phyloP scores from a whole-genome alignment of 2,329 filamentous ascomycete species.

The Penicillium sp. region DNA sequence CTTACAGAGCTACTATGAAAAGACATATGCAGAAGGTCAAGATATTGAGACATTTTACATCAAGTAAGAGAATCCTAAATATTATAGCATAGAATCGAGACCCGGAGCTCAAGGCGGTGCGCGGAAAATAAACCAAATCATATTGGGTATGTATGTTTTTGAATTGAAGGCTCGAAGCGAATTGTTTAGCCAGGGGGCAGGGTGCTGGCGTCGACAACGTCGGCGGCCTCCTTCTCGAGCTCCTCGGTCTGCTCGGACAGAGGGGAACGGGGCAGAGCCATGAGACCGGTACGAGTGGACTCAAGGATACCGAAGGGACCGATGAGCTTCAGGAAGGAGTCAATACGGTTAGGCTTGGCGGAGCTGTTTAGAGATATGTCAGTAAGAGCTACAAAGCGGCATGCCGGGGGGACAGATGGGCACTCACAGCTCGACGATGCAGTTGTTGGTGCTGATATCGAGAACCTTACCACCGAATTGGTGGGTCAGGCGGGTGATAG shows the following conservation, averaged over 20 bases:
- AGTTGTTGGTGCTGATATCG: slow-evolving; percentile 97
- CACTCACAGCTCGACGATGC: slow-evolving; percentile 95
- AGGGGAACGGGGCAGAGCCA: slow-evolving; percentile 93
- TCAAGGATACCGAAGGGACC: slow-evolving; percentile 94
- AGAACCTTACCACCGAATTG: slow-evolving; percentile 97
- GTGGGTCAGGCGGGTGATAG: slow-evolving; percentile 94
- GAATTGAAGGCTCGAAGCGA: slow-evolving; percentile 16
- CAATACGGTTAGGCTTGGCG: slow-evolving; percentile 89
- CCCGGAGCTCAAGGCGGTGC: slow-evolving; percentile 14
- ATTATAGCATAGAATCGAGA: slow-evolving; percentile 12
- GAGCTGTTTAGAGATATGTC: slow-evolving; percentile 58
- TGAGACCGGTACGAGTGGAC: slow-evolving; percentile 91
- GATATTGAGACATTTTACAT: slow-evolving; percentile 15
- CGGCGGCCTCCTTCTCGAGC: slow-evolving; percentile 83
- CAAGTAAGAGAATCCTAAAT: not conserved
- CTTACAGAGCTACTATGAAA: not conserved
- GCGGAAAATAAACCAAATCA: slow-evolving; percentile 21
- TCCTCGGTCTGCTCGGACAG: slow-evolving; percentile 76
- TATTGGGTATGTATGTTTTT: slow-evolving; percentile 32
- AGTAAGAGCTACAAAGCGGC: slow-evolving; percentile 1
- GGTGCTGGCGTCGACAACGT: slow-evolving; percentile 91
- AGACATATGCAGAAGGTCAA: not conserved
- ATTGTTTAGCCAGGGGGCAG: slow-evolving; percentile 79
- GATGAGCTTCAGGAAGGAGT: slow-evolving; percentile 97
- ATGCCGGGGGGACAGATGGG: not conserved